These are phyloP conservation scores for Byssoonygena ceratinophila DNA, from an alignment of 2,329 filamentous ascomycete genomes.

Conservation along the genomic window DNA sequence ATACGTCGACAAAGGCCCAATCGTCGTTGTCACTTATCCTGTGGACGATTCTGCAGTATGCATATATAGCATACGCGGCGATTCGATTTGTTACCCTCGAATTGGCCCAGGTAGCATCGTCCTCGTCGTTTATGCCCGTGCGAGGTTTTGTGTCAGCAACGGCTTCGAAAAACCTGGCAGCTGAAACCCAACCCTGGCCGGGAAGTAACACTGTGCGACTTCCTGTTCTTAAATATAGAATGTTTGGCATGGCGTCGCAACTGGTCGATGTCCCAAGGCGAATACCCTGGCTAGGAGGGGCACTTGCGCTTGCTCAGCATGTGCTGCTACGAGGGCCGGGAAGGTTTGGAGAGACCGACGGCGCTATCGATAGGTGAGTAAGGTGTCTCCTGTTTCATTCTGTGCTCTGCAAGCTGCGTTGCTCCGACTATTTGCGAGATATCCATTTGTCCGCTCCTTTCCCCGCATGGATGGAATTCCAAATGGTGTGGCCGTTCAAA, in stretches of 20 bases:
- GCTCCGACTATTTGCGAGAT: slow-evolving; percentile 9
- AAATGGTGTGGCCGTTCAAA: slow-evolving; percentile 5
- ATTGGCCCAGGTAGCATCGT: slow-evolving; percentile 53
- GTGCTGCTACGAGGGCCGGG: slow-evolving; percentile 63
- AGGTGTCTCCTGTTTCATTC: slow-evolving; percentile 14
- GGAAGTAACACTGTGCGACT: slow-evolving; percentile 30
- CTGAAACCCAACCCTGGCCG: slow-evolving; percentile 26
- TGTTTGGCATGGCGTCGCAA: slow-evolving; percentile 64
- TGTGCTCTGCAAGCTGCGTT: slow-evolving; percentile 18
- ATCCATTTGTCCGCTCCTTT: slow-evolving; percentile 5
- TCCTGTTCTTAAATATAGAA: slow-evolving; percentile 64
- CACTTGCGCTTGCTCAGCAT: slow-evolving; percentile 65
- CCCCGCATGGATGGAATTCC: slow-evolving; percentile 4
- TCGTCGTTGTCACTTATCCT: slow-evolving; percentile 32
- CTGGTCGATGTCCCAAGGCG: slow-evolving; percentile 63
- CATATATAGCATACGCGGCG: slow-evolving; percentile 46
- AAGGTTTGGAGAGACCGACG: slow-evolving; percentile 60
- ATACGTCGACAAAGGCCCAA: slow-evolving; percentile 25
- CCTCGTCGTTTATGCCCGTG: slow-evolving; percentile 19
- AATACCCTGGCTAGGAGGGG: slow-evolving; percentile 83
- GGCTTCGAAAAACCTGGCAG: slow-evolving; percentile 21
- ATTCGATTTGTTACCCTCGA: slow-evolving; percentile 57
- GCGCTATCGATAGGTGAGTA: slow-evolving; percentile 86
- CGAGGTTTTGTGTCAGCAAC: slow-evolving; percentile 19
- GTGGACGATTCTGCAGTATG: slow-evolving; percentile 45